Conservation (phyloP, 2,329 filamentous ascomycete species). For the Chalara sp. region DNA sequence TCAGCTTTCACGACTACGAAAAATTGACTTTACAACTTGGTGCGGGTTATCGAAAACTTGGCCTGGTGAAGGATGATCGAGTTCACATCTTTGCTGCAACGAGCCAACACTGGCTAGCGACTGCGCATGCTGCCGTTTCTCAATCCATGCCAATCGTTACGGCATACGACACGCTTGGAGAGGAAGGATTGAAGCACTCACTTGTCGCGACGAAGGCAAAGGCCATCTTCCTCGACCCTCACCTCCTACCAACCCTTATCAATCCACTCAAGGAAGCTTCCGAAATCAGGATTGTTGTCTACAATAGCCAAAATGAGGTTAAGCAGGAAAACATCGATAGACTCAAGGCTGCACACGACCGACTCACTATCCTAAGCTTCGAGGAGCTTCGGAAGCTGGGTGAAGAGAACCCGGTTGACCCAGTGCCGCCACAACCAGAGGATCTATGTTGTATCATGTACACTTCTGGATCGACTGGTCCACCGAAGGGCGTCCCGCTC, state of each 20-base stretch:
- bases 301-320: constrained; percentile 42
- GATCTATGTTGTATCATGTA: constrained; percentile 81
- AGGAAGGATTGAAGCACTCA: constrained; percentile 78
- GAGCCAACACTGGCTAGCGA: constrained; percentile 66
- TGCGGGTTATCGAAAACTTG: constrained; percentile 64
- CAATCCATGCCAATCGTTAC: constrained; percentile 91
- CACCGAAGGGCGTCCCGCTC: constrained; percentile 83
- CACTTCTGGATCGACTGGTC: constrained; percentile 83
- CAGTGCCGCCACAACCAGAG: constrained; percentile 64
- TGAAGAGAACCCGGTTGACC: constrained; percentile 57
- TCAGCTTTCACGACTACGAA: constrained; percentile 74
- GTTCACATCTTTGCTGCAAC: constrained; percentile 79
- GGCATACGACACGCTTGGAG: constrained; percentile 87
- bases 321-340: constrained; percentile 39
- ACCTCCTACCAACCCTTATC: constrained; percentile 57
- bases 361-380: constrained; percentile 44
- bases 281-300: constrained; percentile 44
- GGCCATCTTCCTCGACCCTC: constrained; percentile 82
- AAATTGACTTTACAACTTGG: constrained; percentile 61
- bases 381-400: constrained; percentile 43
- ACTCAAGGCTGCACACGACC: constrained; percentile 48
- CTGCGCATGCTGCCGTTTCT: constrained; percentile 70
- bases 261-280: constrained; percentile 49
- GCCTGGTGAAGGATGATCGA: constrained; percentile 59
- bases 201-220: constrained; percentile 73